Base-by-base conservation (phyloP, 208 protist species). In the Sergeia podlipaevii region DNA sequence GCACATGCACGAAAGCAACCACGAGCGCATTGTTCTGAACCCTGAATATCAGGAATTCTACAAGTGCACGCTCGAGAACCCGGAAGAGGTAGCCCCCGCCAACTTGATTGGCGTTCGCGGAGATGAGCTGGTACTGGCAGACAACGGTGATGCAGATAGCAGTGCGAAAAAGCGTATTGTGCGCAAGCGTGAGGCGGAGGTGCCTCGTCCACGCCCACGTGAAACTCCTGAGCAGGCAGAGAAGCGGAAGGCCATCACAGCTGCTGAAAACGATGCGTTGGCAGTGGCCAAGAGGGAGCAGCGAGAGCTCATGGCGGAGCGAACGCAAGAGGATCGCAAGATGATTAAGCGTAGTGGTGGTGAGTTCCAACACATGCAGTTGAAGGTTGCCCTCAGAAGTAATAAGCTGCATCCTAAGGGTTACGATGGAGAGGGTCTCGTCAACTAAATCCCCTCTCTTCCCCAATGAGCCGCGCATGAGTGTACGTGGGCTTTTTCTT, bases 341-440 rank as follows among this genome's bases (percentile, higher is more conserved):
- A 51, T 64, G 20, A 30, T 78, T 21, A 65, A 55, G 48, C 70
- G 68, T 4, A 65, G 70, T 24, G 81, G 78, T 11, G 73, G 41
- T 13, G 64, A 76, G 15, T 77, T 65, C 13, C 69, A 91, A 15
- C 50, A 73, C 2, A 50, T 76, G 4, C 67, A 88, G 47, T 65
- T 96, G 23, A 74, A 72, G 37, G 79, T 93, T 17, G 70, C 70
- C 58, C 54, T 93, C 47, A 80, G 83, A 42, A 77, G 43, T 3
- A 96, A 93, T 56, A 87, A 91, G 42, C 66, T 96, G 32, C 89
- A 96, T 66, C 70, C 83, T 17, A 96, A 93, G 74, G 89, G 89
- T 17, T 96, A 89, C 64, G 89, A 96, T 72, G 89, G 89, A 21
- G 86, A 85, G 51, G 77, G 60, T 57, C 68, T 74, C 23, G 33